Evolutionary conservation across 2,329 filamentous ascomycete species (phyloP), one percentile per base, ranked within the genome.

Genomic region (Teratosphaeria nubilosa): DNA sequence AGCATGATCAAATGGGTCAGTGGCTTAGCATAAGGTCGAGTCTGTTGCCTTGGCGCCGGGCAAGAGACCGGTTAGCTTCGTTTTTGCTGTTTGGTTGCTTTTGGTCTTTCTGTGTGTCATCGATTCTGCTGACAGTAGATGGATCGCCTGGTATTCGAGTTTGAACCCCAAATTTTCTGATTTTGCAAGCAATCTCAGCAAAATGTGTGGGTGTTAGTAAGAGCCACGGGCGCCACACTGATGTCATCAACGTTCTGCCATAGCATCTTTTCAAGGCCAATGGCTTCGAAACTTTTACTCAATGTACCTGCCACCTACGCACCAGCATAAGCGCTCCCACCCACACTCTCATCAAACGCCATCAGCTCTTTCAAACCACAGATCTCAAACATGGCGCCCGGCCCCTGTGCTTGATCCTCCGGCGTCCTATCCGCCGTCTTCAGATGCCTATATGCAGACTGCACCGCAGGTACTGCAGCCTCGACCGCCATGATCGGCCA

Each of bases 321-420:
- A 5, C 41, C 41, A 48, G 54, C 51, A 25, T 69, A 70, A 31
- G 69, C 69, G 56, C 67, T 70, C 0, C 76, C 76, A n/a, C 76
- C 76, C 51, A 76, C 74, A 62, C 70, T 69, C 56, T 70, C 68
- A 65, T 83, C 80, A 64, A 82, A 76, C 4, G 74, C 75, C 66
- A 81, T 77, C 27, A 75, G 65, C 34, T 82, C 77, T 41, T 77
- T 73, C 66, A 83, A 60, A 1, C 80, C 80, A 64, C 80, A 81
- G 0, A 80, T 74, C 62, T 78, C 75, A 62, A 82, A 82, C 30
- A 82, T 61, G 58, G 75, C 76, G 56, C 72, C 74, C 0, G 79
- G 78, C 0, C 76, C 77, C 59, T 77, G 70, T 24, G 63, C 59
- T 48, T 68, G 64, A 11, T 69, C 65, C 24, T 55, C 56, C 9